These are phyloP conservation scores for Sordariomycetes sp. DNA, from an alignment of 2,329 filamentous ascomycete genomes.

Conservation along the genomic window DNA sequence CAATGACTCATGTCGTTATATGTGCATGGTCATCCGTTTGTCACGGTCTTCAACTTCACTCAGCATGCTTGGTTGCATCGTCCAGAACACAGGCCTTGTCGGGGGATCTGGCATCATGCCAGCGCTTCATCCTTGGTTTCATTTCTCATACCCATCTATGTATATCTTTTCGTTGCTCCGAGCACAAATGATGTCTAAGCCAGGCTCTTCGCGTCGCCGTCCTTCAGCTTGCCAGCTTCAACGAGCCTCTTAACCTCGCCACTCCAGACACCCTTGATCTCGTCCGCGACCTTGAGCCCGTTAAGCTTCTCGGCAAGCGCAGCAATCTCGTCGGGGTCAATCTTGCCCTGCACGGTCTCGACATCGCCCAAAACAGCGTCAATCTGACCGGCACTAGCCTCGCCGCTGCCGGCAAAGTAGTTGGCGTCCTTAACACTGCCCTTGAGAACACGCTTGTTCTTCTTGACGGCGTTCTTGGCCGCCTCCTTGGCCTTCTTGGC, in stretches of 20 bases:
- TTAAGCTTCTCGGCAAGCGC: slow-evolving; percentile 72
- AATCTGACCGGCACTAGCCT: slow-evolving; percentile 66
- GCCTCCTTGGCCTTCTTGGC: slow-evolving; percentile 97
- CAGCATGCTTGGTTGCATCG: not conserved
- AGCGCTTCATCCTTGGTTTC: no score
- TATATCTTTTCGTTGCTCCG: not conserved
- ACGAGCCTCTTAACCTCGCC: slow-evolving; percentile 72
- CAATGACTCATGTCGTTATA: no score
- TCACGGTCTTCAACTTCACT: no score
- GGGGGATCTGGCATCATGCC: no score
- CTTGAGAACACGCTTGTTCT: slow-evolving; percentile 98
- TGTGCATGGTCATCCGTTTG: no score
- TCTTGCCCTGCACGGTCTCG: slow-evolving; percentile 77
- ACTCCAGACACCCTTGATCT: slow-evolving; percentile 78
- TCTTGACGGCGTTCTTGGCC: slow-evolving; percentile 97
- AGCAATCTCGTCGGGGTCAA: slow-evolving; percentile 86
- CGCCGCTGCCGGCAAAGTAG: slow-evolving; percentile 75
- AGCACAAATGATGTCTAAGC: slow-evolving; percentile 31
- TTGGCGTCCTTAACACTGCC: slow-evolving; percentile 93
- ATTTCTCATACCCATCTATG: no score
- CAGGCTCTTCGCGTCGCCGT: slow-evolving; percentile 66
- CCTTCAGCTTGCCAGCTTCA: slow-evolving; percentile 76
- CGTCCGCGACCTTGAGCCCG: slow-evolving; percentile 66
- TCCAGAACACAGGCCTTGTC: no score
- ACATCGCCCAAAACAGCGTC: slow-evolving; percentile 78